Evolutionary conservation across 352 stramenopile species (phyloP).

Genomic region (Phytophthora agathidicida): DNA sequence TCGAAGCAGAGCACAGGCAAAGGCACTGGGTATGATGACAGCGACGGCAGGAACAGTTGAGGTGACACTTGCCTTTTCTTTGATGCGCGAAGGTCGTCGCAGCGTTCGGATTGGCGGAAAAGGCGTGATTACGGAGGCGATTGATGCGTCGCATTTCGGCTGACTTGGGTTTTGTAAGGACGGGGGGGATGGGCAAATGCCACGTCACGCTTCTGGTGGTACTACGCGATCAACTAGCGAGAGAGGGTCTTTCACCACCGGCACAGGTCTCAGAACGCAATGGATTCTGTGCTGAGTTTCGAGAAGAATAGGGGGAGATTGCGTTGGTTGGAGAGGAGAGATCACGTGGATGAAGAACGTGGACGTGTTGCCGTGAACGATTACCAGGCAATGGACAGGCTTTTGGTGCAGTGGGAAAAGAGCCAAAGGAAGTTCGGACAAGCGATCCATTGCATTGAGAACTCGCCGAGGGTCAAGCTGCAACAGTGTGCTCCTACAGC

Average conservation of each 20-base stretch:
- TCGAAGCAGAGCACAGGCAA: too few relatives aligned
- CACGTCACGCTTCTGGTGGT: constrained; percentile 32
- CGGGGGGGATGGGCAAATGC: constrained; percentile 1
- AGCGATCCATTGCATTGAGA: constrained; percentile 12
- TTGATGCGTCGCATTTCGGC: constrained; percentile 1
- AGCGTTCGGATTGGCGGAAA: constrained; percentile 12
- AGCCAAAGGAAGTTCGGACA: too few relatives aligned
- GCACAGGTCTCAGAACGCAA: background rate
- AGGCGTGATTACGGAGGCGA: constrained; percentile 10
- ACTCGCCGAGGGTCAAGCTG: too few relatives aligned
- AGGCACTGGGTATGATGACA: too few relatives aligned
- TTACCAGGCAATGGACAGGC: background rate
- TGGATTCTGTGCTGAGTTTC: too few relatives aligned
- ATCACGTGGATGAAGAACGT: constrained; percentile 4
- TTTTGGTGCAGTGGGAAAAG: too few relatives aligned
- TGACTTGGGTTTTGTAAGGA: constrained; percentile 19
- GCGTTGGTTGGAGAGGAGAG: background rate
- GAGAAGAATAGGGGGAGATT: too few relatives aligned
- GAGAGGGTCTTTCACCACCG: constrained; percentile 17
- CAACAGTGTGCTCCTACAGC: too few relatives aligned
- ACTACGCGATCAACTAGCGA: constrained; percentile 26
- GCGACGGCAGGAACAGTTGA: constrained; percentile 6
- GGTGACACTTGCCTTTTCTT: background rate
- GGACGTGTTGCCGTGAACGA: background rate
- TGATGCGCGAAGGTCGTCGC: background rate